Conservation (phyloP, 2,329 filamentous ascomycete genomes). For the Mycosphaerella sp. region DNA sequence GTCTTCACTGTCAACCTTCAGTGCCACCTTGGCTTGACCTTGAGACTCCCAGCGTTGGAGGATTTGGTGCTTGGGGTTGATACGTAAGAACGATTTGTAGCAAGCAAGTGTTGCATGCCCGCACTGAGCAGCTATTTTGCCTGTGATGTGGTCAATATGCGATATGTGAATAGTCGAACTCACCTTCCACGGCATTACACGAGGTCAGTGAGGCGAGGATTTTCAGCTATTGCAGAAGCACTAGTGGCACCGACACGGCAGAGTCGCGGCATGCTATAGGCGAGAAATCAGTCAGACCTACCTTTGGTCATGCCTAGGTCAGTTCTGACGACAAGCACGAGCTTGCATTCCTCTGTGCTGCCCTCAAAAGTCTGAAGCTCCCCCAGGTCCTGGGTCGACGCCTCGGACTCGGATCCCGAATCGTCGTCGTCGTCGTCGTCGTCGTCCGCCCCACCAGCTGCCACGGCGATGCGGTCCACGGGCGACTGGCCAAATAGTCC, state of each 20-base stretch:
- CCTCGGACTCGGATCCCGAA: constrained; percentile 34
- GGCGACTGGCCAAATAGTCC: constrained; percentile 62
- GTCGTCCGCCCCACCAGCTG: constrained; percentile 1
- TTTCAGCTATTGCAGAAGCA: background rate
- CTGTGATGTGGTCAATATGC: constrained; percentile 43
- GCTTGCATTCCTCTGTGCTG: constrained; percentile 77
- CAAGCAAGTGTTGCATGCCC: constrained; percentile 74
- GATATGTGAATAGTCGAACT: background rate
- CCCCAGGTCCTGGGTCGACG: constrained; percentile 38
- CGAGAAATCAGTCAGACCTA: constrained; percentile 39
- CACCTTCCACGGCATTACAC: background rate
- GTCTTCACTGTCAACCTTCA: constrained; percentile 82
- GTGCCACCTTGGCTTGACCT: constrained; percentile 53
- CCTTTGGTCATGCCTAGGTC: constrained; percentile 98
- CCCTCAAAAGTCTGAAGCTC: constrained; percentile 42
- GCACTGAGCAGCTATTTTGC: constrained; percentile 95
- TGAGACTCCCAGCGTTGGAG: constrained; percentile 77
- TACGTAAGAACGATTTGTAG: constrained; percentile 72
- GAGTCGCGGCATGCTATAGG: background rate
- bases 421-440: constrained; percentile 35
- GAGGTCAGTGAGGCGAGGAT: background rate
- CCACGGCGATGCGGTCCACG: constrained; percentile 6
- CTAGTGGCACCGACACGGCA: background rate
- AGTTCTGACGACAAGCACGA: constrained; percentile 85
- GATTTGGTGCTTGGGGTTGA: constrained; percentile 52